Evolutionary conservation across 805 yeast species (phyloP), one percentile per base, ranked within the genome.

Genomic region (Debaryomyces prosopidis): DNA sequence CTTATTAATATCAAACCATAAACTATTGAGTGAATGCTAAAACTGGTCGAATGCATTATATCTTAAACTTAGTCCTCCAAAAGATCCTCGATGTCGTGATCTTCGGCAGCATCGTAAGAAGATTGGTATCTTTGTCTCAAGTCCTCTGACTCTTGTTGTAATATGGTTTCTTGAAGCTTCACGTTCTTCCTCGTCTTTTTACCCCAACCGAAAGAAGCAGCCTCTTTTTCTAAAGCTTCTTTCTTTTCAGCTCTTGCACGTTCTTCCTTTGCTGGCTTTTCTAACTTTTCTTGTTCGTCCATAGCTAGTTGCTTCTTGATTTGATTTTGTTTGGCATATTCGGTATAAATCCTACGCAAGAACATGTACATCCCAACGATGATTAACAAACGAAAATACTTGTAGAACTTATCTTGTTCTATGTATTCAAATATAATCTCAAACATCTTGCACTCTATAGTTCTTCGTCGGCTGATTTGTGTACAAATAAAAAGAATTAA

Each of bases 131-230:
- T 68, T 50, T 53, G 68, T 63, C 71, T 71, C 63, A 66, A 54
- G 40, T 62, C 65, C 16, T 64, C 60, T 38, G 69, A 60, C 12
- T 66, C 59, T 40, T 79, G 76, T 54, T 82, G 81, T 34, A 85
- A 68, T 12, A 76, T 51, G 45, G 78, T 70, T 54, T 82, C 78
- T 54, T 82, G 82, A 47, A 71, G 69, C 62, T 80, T 77, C 35
- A 80, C 80, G 47, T 72, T 73, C 51, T 72, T 71, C 69, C 91
- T 78, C 5, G 91, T 85, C 57, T 76, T 76, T 61, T 86, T 87
- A 44, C 94, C 94, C 89, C 90, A 86, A 23, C 94, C 92, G 71
- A 86, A 86, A 4, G 73, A 51, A 32, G 68, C 59, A 30, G 81
- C 81, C 52, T 70, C 75, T 10, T 52, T 40, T 36, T 62, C 58